Evolutionary conservation across 1,284 basidiomycete genomes (phyloP), one percentile per base, ranked within the genome.

Genomic region (Papiliotrema nemorosa): DNA sequence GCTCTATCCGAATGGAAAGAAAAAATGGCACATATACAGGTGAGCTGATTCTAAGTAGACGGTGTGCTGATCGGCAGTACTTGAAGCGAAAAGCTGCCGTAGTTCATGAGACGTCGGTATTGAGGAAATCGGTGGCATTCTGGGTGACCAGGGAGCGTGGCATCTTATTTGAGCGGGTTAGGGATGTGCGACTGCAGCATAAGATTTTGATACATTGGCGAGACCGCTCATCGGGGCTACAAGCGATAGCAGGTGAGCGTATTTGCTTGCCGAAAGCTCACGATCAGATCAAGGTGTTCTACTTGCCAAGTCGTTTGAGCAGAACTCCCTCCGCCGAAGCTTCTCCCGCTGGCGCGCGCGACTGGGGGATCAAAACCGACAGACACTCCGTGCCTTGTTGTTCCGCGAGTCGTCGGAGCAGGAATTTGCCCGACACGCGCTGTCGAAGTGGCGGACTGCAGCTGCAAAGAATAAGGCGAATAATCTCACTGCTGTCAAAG

Each of bases 311-410:
- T 13, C 5, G 6, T 47, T 31, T 20, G 21, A 21, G 24, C n/a
- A 29, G 9, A 33, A 16, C 36, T 29, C 36, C 13, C 31, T 58
- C 2, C 52, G 58, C 13, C 38, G 44, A 6, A 24, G 47, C 2
- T 57, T 69, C 36, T 55, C 50, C 5, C 53, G 55, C 1, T 71
- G 69, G 69, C 61, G 67, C 21, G 59, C 62, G n/a, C 29, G 35
- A 5, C 31, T 57, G 1, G 54, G 57, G 12, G 38, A 54, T 16
- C 50, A 52, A 18, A 56, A 57, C 13, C 64, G 62, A 21, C 35
- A 48, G 2, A 27, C 45, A 0, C 53, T 67, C 21, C 60, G 58
- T 42, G 62, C 67, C 1, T 53, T 59, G 20, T 48, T 69, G n/a
- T 46, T 64, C n/a, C 20, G 41, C 46, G 37, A 48, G 29, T 29